Conservation (phyloP, 305 asterid species). For the Stenogyne calaminthoides region DNA sequence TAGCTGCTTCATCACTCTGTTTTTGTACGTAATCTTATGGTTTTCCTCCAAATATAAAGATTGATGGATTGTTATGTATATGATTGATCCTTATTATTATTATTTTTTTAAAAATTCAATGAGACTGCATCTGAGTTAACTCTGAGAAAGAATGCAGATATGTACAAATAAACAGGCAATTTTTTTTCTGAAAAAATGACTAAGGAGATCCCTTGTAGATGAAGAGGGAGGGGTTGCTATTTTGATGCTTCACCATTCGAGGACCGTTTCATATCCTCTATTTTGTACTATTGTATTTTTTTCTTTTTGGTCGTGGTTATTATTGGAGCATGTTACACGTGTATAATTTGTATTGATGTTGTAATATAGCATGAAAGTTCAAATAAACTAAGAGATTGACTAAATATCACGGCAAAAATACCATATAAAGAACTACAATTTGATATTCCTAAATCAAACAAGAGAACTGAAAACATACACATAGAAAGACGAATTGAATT, state of each 20-base stretch:
- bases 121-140: conserved; percentile 22
- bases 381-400: background rate
- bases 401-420: background rate
- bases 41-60: background rate
- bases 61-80: background rate
- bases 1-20: conserved; percentile 48
- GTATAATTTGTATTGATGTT: background rate
- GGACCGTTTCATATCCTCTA: conserved; percentile 1
- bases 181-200: conserved; percentile 12
- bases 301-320: background rate
- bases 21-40: background rate
- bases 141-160: background rate
- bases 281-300: background rate
- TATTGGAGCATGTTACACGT: background rate
- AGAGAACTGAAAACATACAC: background rate
- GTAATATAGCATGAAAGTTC: background rate
- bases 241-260: conserved; percentile 35
- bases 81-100: background rate
- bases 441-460: background rate
- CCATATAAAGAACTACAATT: background rate
- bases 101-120: background rate
- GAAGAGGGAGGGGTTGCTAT: conserved; percentile 22
- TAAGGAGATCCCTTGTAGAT: conserved; percentile 12
- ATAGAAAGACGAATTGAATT: background rate
- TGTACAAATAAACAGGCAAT: background rate